These are phyloP conservation scores for Lasiodiplodia hormozganensis DNA, from an alignment of 2,329 filamentous ascomycete genomes.

Conservation along the genomic window DNA sequence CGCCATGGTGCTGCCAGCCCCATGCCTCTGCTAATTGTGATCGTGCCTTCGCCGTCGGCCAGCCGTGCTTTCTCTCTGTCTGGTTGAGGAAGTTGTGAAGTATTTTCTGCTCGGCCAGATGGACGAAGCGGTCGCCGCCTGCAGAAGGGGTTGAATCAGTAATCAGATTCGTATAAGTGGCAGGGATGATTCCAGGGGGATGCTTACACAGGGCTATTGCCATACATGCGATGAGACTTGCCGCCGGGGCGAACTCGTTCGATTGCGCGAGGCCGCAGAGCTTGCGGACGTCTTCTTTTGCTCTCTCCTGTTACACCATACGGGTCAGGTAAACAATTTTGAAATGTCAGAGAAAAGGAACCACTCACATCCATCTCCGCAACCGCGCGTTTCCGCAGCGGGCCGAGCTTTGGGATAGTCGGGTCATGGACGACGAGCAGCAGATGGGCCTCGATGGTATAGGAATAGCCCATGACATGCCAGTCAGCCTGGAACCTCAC, in stretches of 20 bases:
- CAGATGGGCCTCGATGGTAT: slow-evolving; percentile 46
- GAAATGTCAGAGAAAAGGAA: not conserved
- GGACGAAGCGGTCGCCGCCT: slow-evolving; percentile 28
- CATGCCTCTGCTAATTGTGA: slow-evolving; percentile 17
- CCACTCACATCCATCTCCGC: slow-evolving; percentile 39
- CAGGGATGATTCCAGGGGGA: too few species aligned
- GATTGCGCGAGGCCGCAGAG: slow-evolving; percentile 45
- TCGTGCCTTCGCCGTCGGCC: slow-evolving; percentile 13
- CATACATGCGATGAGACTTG: slow-evolving; percentile 46
- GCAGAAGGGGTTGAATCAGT: not conserved
- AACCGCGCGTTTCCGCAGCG: slow-evolving; percentile 42
- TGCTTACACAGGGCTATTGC: slow-evolving; percentile 43
- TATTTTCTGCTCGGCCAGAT: not conserved
- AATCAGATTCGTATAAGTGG: too few species aligned
- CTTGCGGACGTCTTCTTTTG: slow-evolving; percentile 37
- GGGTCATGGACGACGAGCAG: slow-evolving; percentile 46
- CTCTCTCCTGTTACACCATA: not conserved
- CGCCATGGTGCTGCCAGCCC: not conserved
- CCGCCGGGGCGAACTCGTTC: slow-evolving; percentile 43
- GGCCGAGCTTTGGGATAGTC: slow-evolving; percentile 45
- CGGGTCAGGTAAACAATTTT: not conserved
- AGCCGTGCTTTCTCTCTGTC: slow-evolving; percentile 13
- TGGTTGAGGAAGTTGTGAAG: slow-evolving; percentile 3
- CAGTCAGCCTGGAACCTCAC: slow-evolving; percentile 45
- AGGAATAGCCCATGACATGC: slow-evolving; percentile 38